Evolutionary conservation across 345 rosid species (phyloP).

Genomic region (Eucalyptus guilfoylei): DNA sequence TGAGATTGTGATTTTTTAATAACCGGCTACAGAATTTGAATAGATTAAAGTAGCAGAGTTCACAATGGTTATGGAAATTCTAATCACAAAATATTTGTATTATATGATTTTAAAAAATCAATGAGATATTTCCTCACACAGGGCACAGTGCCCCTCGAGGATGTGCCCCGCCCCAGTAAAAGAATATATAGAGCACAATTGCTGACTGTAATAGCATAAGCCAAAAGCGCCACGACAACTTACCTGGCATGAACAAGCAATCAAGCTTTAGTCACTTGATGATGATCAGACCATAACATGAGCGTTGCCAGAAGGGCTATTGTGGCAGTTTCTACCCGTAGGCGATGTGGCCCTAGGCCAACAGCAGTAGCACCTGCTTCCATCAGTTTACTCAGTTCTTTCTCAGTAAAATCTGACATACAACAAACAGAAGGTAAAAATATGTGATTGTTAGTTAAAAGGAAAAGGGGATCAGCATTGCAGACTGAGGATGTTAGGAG

Average conservation of each 20-base stretch:
- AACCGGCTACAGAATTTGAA: neutral
- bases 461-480: neutral
- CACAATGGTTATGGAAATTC: neutral
- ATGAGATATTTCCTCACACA: neutral
- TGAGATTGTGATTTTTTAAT: neutral
- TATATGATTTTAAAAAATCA: neutral
- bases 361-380: constrained; percentile 68
- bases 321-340: constrained; percentile 92
- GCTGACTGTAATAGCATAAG: neutral
- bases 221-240: neutral
- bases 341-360: constrained; percentile 74
- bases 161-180: neutral
- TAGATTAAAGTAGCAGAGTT: neutral
- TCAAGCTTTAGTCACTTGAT: constrained; percentile 6
- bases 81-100: neutral
- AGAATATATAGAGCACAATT: neutral
- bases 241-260: neutral
- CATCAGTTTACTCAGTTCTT: constrained; percentile 40
- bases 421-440: neutral
- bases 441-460: neutral
- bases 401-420: constrained; percentile 39
- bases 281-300: constrained; percentile 78
- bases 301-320: constrained; percentile 66
- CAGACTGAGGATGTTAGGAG: neutral
- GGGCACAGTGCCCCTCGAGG: neutral